These are phyloP conservation scores for Corymbia maculata DNA, from an alignment of 345 rosid genomes.

Conservation along the genomic window DNA sequence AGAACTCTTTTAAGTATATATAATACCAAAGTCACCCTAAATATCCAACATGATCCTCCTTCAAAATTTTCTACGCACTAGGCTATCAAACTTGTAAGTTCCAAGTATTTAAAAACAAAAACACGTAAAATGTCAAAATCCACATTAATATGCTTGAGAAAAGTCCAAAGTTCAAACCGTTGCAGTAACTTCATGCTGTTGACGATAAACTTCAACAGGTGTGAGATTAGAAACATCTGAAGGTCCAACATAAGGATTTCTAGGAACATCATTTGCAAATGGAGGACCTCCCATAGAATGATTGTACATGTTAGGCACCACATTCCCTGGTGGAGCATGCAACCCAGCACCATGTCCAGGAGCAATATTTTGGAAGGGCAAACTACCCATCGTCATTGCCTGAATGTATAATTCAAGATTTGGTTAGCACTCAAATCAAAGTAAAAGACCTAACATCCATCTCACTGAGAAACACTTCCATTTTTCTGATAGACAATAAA, in stretches of 20 bases:
- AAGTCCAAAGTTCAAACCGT: constrained; percentile 27
- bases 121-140: not conserved
- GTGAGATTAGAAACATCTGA: constrained; percentile 40
- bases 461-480: not conserved
- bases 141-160: not conserved
- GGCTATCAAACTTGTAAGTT: not conserved
- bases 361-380: constrained; percentile 32
- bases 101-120: not conserved
- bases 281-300: constrained; percentile 30
- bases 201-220: constrained; percentile 62
- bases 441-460: not conserved
- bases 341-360: constrained; percentile 36
- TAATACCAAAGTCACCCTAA: not conserved
- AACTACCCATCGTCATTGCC: constrained; percentile 45
- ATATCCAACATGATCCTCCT: not conserved
- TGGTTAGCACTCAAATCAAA: not conserved
- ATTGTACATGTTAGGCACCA: constrained; percentile 33
- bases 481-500: not conserved
- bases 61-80: not conserved
- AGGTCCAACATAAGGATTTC: constrained; percentile 40
- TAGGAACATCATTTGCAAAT: constrained; percentile 31
- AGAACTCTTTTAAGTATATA: not conserved
- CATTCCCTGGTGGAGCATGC: constrained; percentile 35
- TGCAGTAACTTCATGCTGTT: constrained; percentile 84
- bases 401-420: constrained; percentile 9